Conservation (phyloP, 768 basidiomycete species). For the Termitomyces sp. region DNA sequence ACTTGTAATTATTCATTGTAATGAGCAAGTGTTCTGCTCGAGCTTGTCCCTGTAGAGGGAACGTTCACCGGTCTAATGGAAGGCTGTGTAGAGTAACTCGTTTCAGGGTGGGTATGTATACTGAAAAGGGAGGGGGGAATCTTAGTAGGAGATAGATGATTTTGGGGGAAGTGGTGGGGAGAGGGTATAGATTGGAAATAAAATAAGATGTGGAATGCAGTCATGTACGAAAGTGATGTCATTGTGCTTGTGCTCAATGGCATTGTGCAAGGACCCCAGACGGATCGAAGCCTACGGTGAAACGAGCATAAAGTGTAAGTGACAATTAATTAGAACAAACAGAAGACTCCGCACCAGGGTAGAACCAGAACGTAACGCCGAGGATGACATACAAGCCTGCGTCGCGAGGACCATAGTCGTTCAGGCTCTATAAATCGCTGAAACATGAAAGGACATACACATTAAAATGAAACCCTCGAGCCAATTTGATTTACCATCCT, state of each 20-base stretch:
- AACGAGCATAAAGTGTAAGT: not conserved
- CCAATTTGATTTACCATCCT: slow-evolving; percentile 90
- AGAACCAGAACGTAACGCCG: slow-evolving; percentile 67
- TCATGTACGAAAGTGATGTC: not conserved
- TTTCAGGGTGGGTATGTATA: no score
- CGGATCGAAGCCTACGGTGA: slow-evolving; percentile 30
- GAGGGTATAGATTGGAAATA: no score
- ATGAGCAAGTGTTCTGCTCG: no score
- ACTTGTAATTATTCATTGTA: no score
- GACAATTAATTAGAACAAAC: no score
- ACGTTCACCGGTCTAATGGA: no score
- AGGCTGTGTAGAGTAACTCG: no score
- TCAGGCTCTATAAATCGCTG: not conserved
- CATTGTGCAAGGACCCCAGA: slow-evolving; percentile 28
- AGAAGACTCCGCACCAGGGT: slow-evolving; percentile 37
- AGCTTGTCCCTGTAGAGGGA: no score
- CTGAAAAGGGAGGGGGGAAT: not conserved
- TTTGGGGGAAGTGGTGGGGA: not conserved
- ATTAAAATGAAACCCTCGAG: slow-evolving; percentile 78
- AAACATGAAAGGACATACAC: slow-evolving; percentile 39
- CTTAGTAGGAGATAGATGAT: not conserved
- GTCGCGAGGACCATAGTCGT: not conserved
- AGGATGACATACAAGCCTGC: slow-evolving; percentile 71
- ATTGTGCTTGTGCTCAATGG: not conserved
- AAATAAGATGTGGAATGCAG: not conserved